Evolutionary conservation across 179 eudicot genomes (phyloP).

Genomic region (Camellia oleifera): DNA sequence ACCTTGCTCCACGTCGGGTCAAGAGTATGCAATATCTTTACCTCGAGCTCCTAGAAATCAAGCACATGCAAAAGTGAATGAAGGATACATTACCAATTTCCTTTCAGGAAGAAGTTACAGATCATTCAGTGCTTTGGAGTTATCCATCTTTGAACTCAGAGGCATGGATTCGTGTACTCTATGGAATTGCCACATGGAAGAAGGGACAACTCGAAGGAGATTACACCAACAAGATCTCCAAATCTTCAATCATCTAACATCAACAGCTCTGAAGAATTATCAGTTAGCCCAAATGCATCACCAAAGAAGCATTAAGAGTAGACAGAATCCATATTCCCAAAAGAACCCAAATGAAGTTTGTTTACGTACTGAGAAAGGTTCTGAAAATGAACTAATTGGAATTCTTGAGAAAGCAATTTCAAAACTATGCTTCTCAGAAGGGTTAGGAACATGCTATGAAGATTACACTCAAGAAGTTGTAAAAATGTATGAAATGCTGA

Average conservation of each 20-base stretch:
- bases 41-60: constrained; percentile 7
- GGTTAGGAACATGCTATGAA: constrained; percentile 24
- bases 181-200: constrained; percentile 18
- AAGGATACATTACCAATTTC: constrained; percentile 9
- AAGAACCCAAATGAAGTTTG: constrained; percentile 5
- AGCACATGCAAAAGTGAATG: constrained; percentile 9
- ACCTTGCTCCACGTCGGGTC: constrained; percentile 15
- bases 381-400: constrained; percentile 26
- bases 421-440: constrained; percentile 44
- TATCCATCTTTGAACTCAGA: constrained; percentile 17
- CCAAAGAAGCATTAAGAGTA: constrained; percentile 10
- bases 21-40: constrained; percentile 10
- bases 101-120: constrained; percentile 20
- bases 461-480: constrained; percentile 38
- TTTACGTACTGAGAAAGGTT: constrained; percentile 17
- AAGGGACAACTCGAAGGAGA: constrained; percentile 9
- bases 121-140: constrained; percentile 21
- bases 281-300: not conserved
- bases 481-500: constrained; percentile 38
- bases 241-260: not conserved
- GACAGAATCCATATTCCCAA: constrained; percentile 6
- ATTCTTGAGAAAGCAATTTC: constrained; percentile 44
- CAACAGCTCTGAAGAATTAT: constrained; percentile 4
- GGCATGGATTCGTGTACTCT: not conserved
- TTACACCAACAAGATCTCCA: constrained; percentile 12